A percentile compares a stretch with the other conserved stretches of the same genome.
Evolutionary conservation across 2,329 filamentous ascomycete genomes (phyloP).

Genomic region (Tolypocladium cylindrosporum): DNA sequence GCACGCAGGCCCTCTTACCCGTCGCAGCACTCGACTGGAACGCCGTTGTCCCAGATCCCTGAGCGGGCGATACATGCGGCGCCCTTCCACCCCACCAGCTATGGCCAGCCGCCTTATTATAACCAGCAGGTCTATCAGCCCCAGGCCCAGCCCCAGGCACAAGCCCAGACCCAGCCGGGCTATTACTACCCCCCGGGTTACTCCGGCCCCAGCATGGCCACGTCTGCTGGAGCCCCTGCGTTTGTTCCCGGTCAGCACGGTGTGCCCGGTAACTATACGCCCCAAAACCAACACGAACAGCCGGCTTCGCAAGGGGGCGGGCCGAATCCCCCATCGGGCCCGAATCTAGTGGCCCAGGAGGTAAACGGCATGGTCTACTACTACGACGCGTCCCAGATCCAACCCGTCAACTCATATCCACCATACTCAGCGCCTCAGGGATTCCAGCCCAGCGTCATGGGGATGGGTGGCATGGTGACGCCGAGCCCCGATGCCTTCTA

Average conservation of each 20-base stretch:
- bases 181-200: slow-evolving; percentile 60
- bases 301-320: slow-evolving; percentile 18
- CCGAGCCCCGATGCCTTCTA: slow-evolving; percentile 61
- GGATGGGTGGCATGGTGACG: slow-evolving; percentile 75
- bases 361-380: slow-evolving; percentile 96
- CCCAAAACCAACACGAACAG: slow-evolving; percentile 30
- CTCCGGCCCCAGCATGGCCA: slow-evolving; percentile 40
- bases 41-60: slow-evolving; percentile 83
- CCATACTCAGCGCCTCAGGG: slow-evolving; percentile 37
- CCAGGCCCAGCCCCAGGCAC: slow-evolving; percentile 6
- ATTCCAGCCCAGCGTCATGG: slow-evolving; percentile 49
- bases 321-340: slow-evolving; percentile 14
- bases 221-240: slow-evolving; percentile 36
- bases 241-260: slow-evolving; percentile 48
- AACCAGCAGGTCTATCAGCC: slow-evolving; percentile 34
- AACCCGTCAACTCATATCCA: slow-evolving; percentile 39
- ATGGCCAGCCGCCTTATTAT: slow-evolving; percentile 46
- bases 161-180: slow-evolving; percentile 35
- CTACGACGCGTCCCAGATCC: slow-evolving; percentile 68
- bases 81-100: slow-evolving; percentile 72
- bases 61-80: slow-evolving; percentile 86
- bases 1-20: slow-evolving; percentile 59
- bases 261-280: slow-evolving; percentile 29
- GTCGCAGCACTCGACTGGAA: slow-evolving; percentile 61
- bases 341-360: slow-evolving; percentile 66